Base-by-base conservation (phyloP, 2,329 filamentous ascomycete genomes). In the Aureobasidium subglaciale region DNA sequence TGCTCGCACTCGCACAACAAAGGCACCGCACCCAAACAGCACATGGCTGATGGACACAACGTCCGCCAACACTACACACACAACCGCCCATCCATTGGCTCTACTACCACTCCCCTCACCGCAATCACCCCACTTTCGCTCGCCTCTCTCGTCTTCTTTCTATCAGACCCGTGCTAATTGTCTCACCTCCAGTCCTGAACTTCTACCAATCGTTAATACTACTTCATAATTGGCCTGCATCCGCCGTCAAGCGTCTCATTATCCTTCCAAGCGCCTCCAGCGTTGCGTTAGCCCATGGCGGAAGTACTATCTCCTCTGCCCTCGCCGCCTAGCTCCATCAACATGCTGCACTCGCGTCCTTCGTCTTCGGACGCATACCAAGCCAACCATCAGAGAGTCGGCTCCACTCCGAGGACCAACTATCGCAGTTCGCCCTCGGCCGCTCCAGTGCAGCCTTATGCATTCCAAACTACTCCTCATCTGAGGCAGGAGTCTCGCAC, bases 401-500 rank as follows among this genome's bases (percentile, higher is more conserved):
- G 66, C 56, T 71, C 73, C 59, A 69, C 71, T 63, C 66, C 71
- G 55, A 70, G 73, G 61, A 71, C 64, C 63, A 65, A 70, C 61
- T 74, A 76, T 66, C 75, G 69, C 59, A 65, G 64, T 40, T 66
- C 64, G 34, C 68, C 70, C 13, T 67, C 70, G 15, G 63, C 73
- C 30, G 67, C 73, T 32, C 74, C 75, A 40, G 74, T 77, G 63
- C 73, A 75, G 61, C 73, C 75, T 4, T 78, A 77, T 63, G 75
- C 75, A 40, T 78, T 77, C 62, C 73, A 74, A 57, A 68, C 70
- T 58, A 77, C 75, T 34, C 80, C 81, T 55, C 76, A 80, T 64
- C 71, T 82, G 59, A 76, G 78, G 55, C 72, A 78, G 60, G 81
- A 85, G 60, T 75, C 75, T 62, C 76, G 80, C 64, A 77, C 78